These are phyloP conservation scores for Sordariomycetes sp. DNA, from an alignment of 2,329 filamentous ascomycete species.

Conservation along the genomic window DNA sequence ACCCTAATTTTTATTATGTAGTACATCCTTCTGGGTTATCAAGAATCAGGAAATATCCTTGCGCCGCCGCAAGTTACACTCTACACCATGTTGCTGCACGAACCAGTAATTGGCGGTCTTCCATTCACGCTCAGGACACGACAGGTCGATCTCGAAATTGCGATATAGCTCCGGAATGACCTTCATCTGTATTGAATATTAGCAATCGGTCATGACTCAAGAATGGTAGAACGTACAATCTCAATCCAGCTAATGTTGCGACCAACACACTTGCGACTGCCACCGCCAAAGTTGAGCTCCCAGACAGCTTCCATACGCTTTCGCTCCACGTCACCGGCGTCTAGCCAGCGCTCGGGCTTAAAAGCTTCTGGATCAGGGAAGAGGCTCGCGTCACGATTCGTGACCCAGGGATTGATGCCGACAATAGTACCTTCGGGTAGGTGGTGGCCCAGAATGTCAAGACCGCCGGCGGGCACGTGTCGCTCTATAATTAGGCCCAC, in stretches of 20 bases:
- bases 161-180: not conserved
- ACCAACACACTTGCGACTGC: not conserved
- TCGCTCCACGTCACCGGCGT: slow-evolving; percentile 5
- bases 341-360: slow-evolving; percentile 31
- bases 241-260: not conserved
- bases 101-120: not conserved
- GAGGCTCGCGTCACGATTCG: slow-evolving; percentile 18
- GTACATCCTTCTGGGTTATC: not conserved
- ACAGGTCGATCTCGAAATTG: not conserved
- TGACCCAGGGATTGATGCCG: slow-evolving; percentile 21
- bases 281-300: not conserved
- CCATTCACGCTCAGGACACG: not conserved
- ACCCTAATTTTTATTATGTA: not conserved
- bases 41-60: not conserved
- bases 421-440: slow-evolving; percentile 15
- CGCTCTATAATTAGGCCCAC: slow-evolving; percentile 30
- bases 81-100: not conserved
- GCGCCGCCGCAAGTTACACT: not conserved
- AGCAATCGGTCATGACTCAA: not conserved
- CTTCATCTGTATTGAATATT: not conserved
- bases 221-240: not conserved
- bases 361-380: slow-evolving; percentile 27
- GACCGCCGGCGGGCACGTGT: slow-evolving; percentile 24
- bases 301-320: not conserved
- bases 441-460: slow-evolving; percentile 17